Base-by-base conservation (phyloP, 2,329 filamentous ascomycete genomes). In the Ophiognomonia clavigignenti-juglandacearum region DNA sequence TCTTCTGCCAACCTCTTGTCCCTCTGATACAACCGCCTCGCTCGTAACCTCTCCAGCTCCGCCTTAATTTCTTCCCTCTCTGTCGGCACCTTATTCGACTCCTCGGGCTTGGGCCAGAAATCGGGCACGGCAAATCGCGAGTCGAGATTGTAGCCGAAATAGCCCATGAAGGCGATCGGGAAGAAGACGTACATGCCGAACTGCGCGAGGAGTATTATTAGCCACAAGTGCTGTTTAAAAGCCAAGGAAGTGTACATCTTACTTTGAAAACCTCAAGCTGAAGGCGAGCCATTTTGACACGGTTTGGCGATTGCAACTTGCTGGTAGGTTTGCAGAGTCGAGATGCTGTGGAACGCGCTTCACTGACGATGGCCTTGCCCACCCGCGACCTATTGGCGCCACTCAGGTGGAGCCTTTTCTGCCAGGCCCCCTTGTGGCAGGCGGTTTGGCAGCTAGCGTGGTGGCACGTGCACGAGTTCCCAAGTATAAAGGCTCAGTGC, bases 161-260 rank as follows among this genome's bases (percentile, higher is more conserved):
- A 98, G 77, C 95, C 97, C 93, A 98, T 98, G 75, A 93, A 91
- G 59, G 88, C 90, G 61, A 98, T 97, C 16, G 93, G 93, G 71
- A 98, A 98, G 78, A 96, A 85, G 73, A 98, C 85, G 74, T 98
- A 98, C 79, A 95, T 88, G 73, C 92, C 91, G 68, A 98, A 98
- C 92, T 96, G 14, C 35, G 19, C 9, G 14, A 39, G 43, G 18
- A 23, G 23, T 16, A 45, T 32, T 6, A 18, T 39, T 36, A 43
- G 45, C 43, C 41, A n/a, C n/a, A 29, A 45, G 45, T 10, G 41
- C 38, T n/a, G 24, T n/a, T n/a, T n/a, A n/a, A n/a, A n/a, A n/a
- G n/a, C n/a, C n/a, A 27, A 31, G 34, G 24, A 34, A 14, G 40
- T 27, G 39, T 22, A 40, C 9, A 24, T 55, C 66, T 48, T 71